A percentile compares a stretch with the other conserved stretches of the same genome.
phyloP scores from a whole-genome alignment of 257 asterid genomes.

The Forsythia suspensa region DNA sequence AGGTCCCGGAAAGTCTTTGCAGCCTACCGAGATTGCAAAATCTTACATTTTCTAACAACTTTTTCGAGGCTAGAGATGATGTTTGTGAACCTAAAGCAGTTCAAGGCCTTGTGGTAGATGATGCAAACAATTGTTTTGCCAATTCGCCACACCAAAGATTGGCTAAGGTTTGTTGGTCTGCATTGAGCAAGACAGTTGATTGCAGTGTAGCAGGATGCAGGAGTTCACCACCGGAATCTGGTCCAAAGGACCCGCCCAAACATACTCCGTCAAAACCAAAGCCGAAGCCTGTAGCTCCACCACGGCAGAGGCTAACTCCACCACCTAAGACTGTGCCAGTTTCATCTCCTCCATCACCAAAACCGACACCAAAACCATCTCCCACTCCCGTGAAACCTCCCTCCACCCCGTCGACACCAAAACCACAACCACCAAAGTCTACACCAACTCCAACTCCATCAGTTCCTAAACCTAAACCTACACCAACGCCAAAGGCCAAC shows the following conservation, averaged over 20 bases:
- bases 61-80: constrained; percentile 40
- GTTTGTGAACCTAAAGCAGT: constrained; percentile 25
- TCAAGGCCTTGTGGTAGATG: constrained; percentile 30
- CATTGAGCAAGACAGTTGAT: constrained; percentile 46
- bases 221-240: constrained; percentile 10
- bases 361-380: constrained; percentile 9
- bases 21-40: constrained; percentile 48
- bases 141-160: constrained; percentile 43
- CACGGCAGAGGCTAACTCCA: not conserved
- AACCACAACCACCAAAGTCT: constrained; percentile 18
- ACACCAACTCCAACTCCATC: not conserved
- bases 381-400: not conserved
- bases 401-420: not conserved
- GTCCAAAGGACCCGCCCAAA: constrained; percentile 20
- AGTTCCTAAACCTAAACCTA: not conserved
- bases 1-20: constrained; percentile 56
- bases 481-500: not conserved
- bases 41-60: constrained; percentile 46
- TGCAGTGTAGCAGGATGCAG: constrained; percentile 51
- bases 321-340: not conserved
- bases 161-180: constrained; percentile 39
- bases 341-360: not conserved
- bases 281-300: not conserved
- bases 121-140: constrained; percentile 52
- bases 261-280: constrained; percentile 17